Evolutionary conservation across 2,329 filamentous ascomycete genomes (phyloP), one percentile per base, ranked within the genome.

Genomic region (Blumeria graminis): DNA sequence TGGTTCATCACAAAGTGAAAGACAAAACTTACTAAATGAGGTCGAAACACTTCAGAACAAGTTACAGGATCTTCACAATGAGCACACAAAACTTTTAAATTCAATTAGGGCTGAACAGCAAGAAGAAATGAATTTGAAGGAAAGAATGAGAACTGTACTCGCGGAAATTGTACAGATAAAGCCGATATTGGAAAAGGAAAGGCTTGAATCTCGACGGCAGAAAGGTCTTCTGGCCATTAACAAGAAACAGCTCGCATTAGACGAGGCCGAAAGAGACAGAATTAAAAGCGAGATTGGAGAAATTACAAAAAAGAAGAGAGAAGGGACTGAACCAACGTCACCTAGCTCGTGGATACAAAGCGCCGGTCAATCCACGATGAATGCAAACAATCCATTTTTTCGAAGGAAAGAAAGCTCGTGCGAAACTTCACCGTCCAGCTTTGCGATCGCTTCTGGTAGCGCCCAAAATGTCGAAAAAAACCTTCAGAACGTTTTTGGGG

Each of bases 201-300:
- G 85, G 67, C 86, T 84, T 11, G 88, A 95, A 63, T 88, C 88
- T 32, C 81, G 92, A 45, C 92, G 96, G 68, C 89, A 96, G 66
- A 96, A 94, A 71, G 92, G 92, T 16, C 75, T 96, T 61, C 90
- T 94, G 34, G 89, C 92, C 46, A 98, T 98, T 71, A 95, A 95
- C 71, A 96, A 93, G 75, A 98, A 98, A 72, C 92, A 98, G 70
- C 73, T 96, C 58, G 79, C 83, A 38, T 95, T 89, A 0, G 86
- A 84, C 57, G 92, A 98, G 68, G 78, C 78, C 52, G 90, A 96
- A 68, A 79, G 86, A 35, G 90, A 96, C 59, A 90, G 86, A 72
- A 73, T 94, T 41, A 89, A 88, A 71, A 72, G 74, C 1, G 90
- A 96, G 68, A 82, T 83, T 48, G 81, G 81, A 58, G 80, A 79